Conservation (phyloP, 192 early-diverging fungal genomes). For the Coemansia umbellata region DNA sequence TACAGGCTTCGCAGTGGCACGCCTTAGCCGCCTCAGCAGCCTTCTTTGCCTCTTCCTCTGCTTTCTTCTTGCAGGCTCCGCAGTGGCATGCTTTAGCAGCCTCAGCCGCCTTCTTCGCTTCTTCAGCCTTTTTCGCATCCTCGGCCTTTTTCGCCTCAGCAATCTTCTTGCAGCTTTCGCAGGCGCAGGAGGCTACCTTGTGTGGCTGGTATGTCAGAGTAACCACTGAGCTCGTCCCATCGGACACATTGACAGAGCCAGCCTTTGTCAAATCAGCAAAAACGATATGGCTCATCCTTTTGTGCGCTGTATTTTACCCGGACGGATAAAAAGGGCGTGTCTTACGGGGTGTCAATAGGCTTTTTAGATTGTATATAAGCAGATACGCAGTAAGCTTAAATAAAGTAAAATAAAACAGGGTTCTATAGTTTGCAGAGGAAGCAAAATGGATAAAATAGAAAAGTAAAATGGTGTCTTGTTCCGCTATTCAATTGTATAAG, state of each 20-base stretch:
- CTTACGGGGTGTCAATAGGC: too few relatives aligned
- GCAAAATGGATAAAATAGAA: too few relatives aligned
- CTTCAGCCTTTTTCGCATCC: conserved; percentile 14
- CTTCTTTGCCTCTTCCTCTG: background rate
- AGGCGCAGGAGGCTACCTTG: conserved; percentile 3
- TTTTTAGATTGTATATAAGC: too few relatives aligned
- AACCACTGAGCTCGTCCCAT: conserved; percentile 16
- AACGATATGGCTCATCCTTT: conserved; percentile 29
- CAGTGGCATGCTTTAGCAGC: conserved; percentile 1
- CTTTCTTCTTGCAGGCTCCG: background rate
- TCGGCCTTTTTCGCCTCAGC: conserved; percentile 7
- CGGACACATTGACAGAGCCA: conserved; percentile 22
- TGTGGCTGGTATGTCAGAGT: conserved; percentile 35
- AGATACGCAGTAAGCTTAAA: too few relatives aligned
- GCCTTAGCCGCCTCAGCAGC: conserved; percentile 7
- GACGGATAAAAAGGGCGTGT: too few relatives aligned
- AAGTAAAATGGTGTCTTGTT: too few relatives aligned
- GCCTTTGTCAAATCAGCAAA: conserved; percentile 33
- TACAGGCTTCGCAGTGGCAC: conserved; percentile 9
- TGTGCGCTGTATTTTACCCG: too few relatives aligned
- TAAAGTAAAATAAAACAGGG: too few relatives aligned
- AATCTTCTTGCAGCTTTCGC: background rate
- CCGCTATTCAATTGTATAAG: too few relatives aligned
- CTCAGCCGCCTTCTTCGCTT: conserved; percentile 4
- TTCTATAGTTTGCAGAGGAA: too few relatives aligned